These are phyloP conservation scores for Trichoderma endophyticum DNA, from an alignment of 2,329 filamentous ascomycete species.

Conservation along the genomic window DNA sequence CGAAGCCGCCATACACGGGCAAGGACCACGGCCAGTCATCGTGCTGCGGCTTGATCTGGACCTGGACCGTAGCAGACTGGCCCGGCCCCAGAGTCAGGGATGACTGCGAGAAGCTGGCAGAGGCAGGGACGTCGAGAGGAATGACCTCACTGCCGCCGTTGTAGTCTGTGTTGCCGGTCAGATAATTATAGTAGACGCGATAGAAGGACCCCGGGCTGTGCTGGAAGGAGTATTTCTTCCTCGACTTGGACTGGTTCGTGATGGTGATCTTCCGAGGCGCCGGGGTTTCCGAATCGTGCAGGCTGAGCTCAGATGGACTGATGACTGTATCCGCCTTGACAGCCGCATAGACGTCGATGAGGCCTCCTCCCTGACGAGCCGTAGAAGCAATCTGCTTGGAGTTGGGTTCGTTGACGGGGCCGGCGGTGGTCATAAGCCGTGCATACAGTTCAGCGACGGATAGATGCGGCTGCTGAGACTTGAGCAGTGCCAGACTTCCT, in stretches of 20 bases:
- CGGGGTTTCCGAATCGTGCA: constrained; percentile 1
- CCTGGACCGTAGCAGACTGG: neutral
- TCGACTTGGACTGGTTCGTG: constrained; percentile 4
- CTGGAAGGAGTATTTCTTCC: neutral
- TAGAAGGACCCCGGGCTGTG: neutral
- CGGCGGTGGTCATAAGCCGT: neutral
- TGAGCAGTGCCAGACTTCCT: constrained; percentile 37
- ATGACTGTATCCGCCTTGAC: neutral
- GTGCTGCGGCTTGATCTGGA: neutral
- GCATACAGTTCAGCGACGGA: neutral
- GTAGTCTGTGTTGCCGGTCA: neutral
- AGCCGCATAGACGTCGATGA: constrained; percentile 2
- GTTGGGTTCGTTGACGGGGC: neutral
- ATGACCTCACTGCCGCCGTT: neutral
- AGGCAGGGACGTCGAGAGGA: neutral
- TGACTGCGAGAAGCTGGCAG: neutral
- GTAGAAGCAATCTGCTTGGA: neutral
- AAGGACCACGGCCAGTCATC: neutral
- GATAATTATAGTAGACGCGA: neutral
- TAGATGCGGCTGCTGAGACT: constrained; percentile 5
- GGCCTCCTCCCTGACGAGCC: constrained; percentile 2
- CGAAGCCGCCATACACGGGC: constrained; percentile 1
- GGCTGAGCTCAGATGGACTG: neutral
- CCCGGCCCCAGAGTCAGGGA: neutral
- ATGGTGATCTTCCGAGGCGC: constrained; percentile 7